Evolutionary conservation across 345 rosid genomes (phyloP).

Genomic region (Odontarrhena argentea): DNA sequence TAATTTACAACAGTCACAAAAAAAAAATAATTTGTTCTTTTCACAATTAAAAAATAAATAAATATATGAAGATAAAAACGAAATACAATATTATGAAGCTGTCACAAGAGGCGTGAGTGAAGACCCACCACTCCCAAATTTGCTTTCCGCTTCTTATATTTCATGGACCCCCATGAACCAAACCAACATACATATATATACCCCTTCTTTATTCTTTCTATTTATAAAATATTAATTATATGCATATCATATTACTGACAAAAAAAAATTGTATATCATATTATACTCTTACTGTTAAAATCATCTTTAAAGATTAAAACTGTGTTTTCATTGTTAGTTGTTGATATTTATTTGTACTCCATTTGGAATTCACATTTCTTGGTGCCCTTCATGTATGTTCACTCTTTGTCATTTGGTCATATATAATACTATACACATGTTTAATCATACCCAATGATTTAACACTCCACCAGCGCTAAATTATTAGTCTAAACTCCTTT

Average conservation of each 20-base stretch:
- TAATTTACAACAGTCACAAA: too few species aligned
- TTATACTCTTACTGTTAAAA: background rate
- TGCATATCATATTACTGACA: background rate
- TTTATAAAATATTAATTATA: background rate
- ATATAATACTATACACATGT: slow-evolving; percentile 1
- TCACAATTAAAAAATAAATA: background rate
- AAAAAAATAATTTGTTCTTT: background rate
- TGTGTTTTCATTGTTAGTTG: slow-evolving; percentile 1
- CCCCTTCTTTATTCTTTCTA: slow-evolving; percentile 22
- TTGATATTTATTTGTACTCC: slow-evolving; percentile 18
- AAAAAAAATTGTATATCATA: too few species aligned
- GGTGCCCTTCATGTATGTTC: slow-evolving; percentile 35
- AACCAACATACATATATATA: slow-evolving; percentile 24
- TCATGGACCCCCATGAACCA: slow-evolving; percentile 43
- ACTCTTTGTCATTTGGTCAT: background rate
- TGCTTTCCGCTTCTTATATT: slow-evolving; percentile 38
- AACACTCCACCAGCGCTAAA: slow-evolving; percentile 31
- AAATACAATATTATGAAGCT: background rate
- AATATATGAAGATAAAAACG: background rate
- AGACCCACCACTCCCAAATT: slow-evolving; percentile 40
- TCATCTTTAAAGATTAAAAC: slow-evolving; percentile 2
- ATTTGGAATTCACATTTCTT: background rate
- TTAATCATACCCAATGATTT: slow-evolving; percentile 31
- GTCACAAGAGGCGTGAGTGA: slow-evolving; percentile 36
- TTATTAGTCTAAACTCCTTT: slow-evolving; percentile 36